These are phyloP conservation scores for Luffa aegyptiaca DNA, from an alignment of 306 rosid genomes.

Conservation along the genomic window DNA sequence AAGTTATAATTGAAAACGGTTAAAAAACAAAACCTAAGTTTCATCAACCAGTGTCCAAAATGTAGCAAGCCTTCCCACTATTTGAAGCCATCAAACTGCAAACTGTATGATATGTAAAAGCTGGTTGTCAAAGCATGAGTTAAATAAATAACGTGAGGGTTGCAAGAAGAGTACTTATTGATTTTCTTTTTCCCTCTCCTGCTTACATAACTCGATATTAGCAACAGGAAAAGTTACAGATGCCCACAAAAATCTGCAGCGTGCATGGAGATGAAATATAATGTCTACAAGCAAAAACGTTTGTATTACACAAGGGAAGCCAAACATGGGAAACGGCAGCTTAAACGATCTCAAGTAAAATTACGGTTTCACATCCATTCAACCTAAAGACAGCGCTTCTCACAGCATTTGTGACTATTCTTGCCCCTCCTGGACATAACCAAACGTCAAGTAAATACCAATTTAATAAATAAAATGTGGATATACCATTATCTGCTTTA, in stretches of 20 bases:
- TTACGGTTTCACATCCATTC: background rate
- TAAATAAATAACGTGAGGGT: background rate
- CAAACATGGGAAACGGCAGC: background rate
- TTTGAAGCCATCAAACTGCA: background rate
- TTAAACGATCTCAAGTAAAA: background rate
- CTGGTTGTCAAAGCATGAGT: background rate
- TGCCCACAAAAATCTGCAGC: background rate
- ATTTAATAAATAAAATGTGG: background rate
- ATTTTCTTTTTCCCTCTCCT: background rate
- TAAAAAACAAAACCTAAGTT: background rate
- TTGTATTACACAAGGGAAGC: background rate
- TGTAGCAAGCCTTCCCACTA: background rate
- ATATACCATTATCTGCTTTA: background rate
- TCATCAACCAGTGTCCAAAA: background rate
- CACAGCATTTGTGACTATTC: background rate
- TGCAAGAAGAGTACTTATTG: conserved; percentile 10
- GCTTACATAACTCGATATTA: background rate
- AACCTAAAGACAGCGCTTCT: background rate
- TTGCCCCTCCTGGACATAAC: conserved; percentile 7
- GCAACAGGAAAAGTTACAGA: conserved; percentile 1
- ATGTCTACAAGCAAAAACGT: background rate
- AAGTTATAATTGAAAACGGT: background rate
- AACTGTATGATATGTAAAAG: background rate
- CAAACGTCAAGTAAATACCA: background rate
- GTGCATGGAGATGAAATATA: background rate